phyloP scores from a whole-genome alignment of 208 protist genomes.

The Wallacemonas sp. region DNA sequence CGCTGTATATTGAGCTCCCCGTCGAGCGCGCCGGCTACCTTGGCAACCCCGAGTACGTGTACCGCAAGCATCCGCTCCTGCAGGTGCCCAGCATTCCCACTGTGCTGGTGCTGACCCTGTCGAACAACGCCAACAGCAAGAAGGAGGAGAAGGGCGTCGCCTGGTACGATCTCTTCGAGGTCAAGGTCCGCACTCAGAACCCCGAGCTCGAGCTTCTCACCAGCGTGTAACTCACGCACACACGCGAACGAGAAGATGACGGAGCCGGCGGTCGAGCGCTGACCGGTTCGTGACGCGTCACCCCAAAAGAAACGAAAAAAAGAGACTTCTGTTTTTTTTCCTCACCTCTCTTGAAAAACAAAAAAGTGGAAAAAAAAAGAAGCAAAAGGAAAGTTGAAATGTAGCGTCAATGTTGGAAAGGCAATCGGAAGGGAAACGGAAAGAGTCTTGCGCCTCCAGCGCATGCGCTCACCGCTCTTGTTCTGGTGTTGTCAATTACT shows the following conservation, averaged over 20 bases:
- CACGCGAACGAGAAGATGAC: too few relatives aligned
- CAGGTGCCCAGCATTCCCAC: conserved; percentile 50
- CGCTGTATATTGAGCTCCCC: conserved; percentile 61
- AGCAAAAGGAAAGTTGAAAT: not conserved
- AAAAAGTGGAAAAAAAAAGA: not conserved
- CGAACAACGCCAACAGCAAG: conserved; percentile 25
- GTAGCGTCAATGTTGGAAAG: too few relatives aligned
- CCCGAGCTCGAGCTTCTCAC: conserved; percentile 22
- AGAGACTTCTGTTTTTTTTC: too few relatives aligned
- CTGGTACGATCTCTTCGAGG: conserved; percentile 48
- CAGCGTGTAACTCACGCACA: conserved; percentile 20
- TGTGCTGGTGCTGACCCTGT: conserved; percentile 44
- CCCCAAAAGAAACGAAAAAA: not conserved
- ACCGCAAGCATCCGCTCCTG: conserved; percentile 59
- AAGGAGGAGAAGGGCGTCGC: conserved; percentile 19
- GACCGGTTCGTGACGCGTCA: too few relatives aligned
- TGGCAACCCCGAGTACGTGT: conserved; percentile 60
- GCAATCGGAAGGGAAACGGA: too few relatives aligned
- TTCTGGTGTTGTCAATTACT: not conserved
- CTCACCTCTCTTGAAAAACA: not conserved
- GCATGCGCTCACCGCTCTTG: not conserved
- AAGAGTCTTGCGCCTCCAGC: too few relatives aligned
- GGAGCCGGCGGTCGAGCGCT: too few relatives aligned
- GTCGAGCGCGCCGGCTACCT: conserved; percentile 69
- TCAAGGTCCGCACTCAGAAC: conserved; percentile 41